phyloP scores from a whole-genome alignment of 2,329 filamentous ascomycete species.

The Colletotrichum sidae region DNA sequence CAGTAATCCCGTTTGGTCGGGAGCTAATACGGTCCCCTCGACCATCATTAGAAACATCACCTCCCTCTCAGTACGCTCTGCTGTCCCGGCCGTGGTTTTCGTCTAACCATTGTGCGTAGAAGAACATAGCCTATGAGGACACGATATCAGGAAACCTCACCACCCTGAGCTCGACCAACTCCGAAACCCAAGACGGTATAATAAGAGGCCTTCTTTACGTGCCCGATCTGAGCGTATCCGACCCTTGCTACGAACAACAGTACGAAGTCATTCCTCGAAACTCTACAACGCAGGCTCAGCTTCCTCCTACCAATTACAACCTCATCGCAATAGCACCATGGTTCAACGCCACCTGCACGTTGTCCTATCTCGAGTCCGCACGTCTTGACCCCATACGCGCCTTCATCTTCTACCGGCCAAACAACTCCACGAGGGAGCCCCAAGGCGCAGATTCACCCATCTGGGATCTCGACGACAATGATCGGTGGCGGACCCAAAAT shows the following conservation, averaged over 20 bases:
- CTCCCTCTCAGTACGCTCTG: slow-evolving; percentile 61
- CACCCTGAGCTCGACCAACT: slow-evolving; percentile 78
- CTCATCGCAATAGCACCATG: slow-evolving; percentile 89
- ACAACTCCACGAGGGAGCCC: slow-evolving; percentile 68
- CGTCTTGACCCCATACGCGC: slow-evolving; percentile 68
- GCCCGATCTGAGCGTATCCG: slow-evolving; percentile 71
- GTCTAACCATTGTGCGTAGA: slow-evolving; percentile 43
- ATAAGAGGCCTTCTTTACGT: slow-evolving; percentile 88
- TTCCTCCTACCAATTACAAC: slow-evolving; percentile 76
- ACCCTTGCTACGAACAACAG: slow-evolving; percentile 73
- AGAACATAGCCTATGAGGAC: slow-evolving; percentile 62
- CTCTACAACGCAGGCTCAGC: slow-evolving; percentile 77
- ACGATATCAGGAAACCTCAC: slow-evolving; percentile 71
- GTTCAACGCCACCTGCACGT: slow-evolving; percentile 79
- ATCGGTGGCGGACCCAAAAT: slow-evolving; percentile 77
- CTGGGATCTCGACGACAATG: slow-evolving; percentile 79
- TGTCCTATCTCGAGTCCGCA: slow-evolving; percentile 76
- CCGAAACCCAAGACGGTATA: slow-evolving; percentile 67
- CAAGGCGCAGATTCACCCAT: slow-evolving; percentile 71
- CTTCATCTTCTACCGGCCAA: slow-evolving; percentile 73
- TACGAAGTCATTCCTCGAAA: slow-evolving; percentile 78
- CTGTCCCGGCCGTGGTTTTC: slow-evolving; percentile 10
- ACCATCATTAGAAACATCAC: slow-evolving; percentile 69
- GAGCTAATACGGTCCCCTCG: slow-evolving; percentile 61
- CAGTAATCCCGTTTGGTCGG: slow-evolving; percentile 68